These are phyloP conservation scores for Chlorokybus atmophyticus DNA, from an alignment of 139 green algal genomes.

Conservation along the genomic window DNA sequence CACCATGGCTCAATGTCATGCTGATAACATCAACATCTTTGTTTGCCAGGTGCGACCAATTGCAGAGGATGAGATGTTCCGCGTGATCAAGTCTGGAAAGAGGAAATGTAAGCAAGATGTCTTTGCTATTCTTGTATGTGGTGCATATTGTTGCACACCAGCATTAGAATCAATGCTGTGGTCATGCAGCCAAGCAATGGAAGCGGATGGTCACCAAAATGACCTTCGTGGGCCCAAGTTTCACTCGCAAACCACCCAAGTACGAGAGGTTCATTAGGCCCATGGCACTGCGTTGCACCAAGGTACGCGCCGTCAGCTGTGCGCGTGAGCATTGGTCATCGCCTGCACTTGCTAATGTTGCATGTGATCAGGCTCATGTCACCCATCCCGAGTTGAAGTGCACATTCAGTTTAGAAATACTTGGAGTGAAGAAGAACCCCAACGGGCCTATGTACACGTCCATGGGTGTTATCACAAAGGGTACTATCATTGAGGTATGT, in stretches of 20 bases:
- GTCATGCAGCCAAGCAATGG: slow-evolving; percentile 66
- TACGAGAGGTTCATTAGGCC: slow-evolving; percentile 99
- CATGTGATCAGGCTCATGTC: slow-evolving; percentile 57
- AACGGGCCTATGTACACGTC: slow-evolving; percentile 91
- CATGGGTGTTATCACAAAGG: slow-evolving; percentile 93
- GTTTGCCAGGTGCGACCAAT: slow-evolving; percentile 80
- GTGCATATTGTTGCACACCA: not conserved
- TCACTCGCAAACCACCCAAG: slow-evolving; percentile 98
- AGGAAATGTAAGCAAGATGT: slow-evolving; percentile 33
- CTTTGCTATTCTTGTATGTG: too few relatives aligned
- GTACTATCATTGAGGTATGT: slow-evolving; percentile 27
- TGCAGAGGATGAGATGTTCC: slow-evolving; percentile 99
- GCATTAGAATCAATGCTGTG: not conserved
- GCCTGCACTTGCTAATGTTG: not conserved
- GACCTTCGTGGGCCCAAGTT: slow-evolving; percentile 89
- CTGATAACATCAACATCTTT: not conserved
- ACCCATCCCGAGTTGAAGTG: slow-evolving; percentile 98
- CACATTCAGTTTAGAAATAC: slow-evolving; percentile 93
- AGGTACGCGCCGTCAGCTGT: too few relatives aligned
- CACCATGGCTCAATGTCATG: not conserved
- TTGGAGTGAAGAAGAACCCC: slow-evolving; percentile 99
- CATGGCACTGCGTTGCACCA: slow-evolving; percentile 91
- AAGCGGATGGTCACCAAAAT: slow-evolving; percentile 99
- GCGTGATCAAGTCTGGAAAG: slow-evolving; percentile 68
- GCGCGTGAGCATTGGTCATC: too few relatives aligned